Evolutionary conservation across 2,329 filamentous ascomycete species (phyloP), one percentile per base, ranked within the genome.

Genomic region (Dothideomycetes sp.): DNA sequence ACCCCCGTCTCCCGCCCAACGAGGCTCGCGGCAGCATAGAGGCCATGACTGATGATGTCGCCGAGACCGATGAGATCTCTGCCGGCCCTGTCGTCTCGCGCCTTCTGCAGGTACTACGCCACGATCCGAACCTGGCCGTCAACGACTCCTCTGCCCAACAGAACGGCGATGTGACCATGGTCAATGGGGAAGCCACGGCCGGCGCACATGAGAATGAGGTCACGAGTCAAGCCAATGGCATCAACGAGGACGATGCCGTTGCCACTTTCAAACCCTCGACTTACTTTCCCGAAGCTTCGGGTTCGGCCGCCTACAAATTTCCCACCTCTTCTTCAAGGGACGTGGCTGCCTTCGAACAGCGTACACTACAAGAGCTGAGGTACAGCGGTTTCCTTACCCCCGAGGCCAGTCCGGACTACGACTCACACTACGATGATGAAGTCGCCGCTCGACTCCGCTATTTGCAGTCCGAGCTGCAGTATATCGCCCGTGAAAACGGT

Each of bases 341-440:
- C 54, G 93, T 94, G 56, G 72, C 75, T 3, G 81, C 87, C 54
- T 76, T 95, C 15, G 91, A 98, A 52, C 84, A 94, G 55, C 84
- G 91, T 34, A 75, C 94, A 37, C 84, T 94, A 62, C 82, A 87
- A 52, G 91, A 98, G 57, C 73, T 98, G 14, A 79, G 83, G 11
- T 84, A 94, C 60, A 85, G 94, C 44, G 91, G 91, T 9, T 84
- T 98, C 52, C 69, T 96, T 12, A 47, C 42, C 7, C 51, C 57
- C 0, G 65, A 73, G 43, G 68, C 60, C 22, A 61, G 72, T 27
- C 79, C 83, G 9, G 84, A 94, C 48, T 96, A 88, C 60, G 85
- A 94, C 52, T 81, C 79, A 1, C 85, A 94, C 58, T 87, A 79
- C 50, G 91, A 98, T 55, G 91, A 98, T 57, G 89, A 95, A 58